Evolutionary conservation across 75 land plant genomes (phyloP), one percentile per base, ranked within the genome.

Genomic region (Pinus tabuliformis): DNA sequence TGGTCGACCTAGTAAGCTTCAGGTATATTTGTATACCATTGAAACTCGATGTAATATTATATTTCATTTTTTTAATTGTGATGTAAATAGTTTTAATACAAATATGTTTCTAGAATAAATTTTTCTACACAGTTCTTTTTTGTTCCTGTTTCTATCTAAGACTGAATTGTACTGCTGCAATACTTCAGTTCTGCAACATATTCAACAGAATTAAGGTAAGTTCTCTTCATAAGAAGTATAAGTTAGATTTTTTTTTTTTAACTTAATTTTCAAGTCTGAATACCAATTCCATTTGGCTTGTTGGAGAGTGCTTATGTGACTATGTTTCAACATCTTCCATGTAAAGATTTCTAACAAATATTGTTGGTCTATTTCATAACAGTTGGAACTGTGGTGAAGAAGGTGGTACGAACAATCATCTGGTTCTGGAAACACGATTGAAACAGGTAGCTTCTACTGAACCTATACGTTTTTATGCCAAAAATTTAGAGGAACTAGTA

Each of bases 301-400:
- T 62, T 3, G 3, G 28, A 9, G 24, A 12, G 36, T 62, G 64
- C 64, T 62, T 28, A 49, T 49, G 30, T 62, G 64, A 37, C 15
- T 26, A 26, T 3, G 42, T 54, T 73, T 54, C 26, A 56, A 22
- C n/a, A 14, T 56, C 28, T 3, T 13, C 4, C n/a, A 17, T 56
- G 3, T n/a, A 56, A 26, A 16, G 6, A 15, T 7, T 73, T 26
- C 4, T 5, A 16, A 52, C 26, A 6, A 28, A 73, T 54, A 56
- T 73, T 58, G 5, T 73, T 56, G 74, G 30, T 42, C 45, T 68
- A 45, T 68, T 56, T 73, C 74, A 64, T 73, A 64, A 56, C 81
- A 96, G 99, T 77, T 96, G 99, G 99, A 96, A 96, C 37, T 96
- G 97, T 81, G 99, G 99, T 37, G 88, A 86, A 79, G 99, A 96